Conservation (phyloP, 768 basidiomycete species). For the Lactarius indigo region DNA sequence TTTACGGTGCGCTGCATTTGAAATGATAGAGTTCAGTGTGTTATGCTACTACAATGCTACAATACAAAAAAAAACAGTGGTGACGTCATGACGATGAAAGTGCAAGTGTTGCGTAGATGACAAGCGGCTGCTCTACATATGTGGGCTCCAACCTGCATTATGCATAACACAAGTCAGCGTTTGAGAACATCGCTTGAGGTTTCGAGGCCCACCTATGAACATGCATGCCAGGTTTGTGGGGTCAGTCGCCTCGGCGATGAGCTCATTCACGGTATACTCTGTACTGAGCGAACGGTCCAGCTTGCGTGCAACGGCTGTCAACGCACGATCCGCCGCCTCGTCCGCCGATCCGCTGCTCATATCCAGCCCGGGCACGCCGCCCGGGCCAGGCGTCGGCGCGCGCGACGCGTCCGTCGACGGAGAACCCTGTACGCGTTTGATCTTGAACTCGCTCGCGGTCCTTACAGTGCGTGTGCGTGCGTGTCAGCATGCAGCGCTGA, state of each 20-base stretch:
- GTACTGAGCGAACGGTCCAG: constrained; percentile 83
- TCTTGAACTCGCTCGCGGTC: constrained; percentile 75
- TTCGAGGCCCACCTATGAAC: constrained; percentile 64
- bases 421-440: constrained; percentile 56
- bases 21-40: background rate
- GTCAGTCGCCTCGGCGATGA: constrained; percentile 87
- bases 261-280: constrained; percentile 89
- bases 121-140: constrained; percentile 26
- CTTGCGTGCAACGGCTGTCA: constrained; percentile 76
- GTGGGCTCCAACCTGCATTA: constrained; percentile 42
- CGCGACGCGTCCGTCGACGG: constrained; percentile 26
- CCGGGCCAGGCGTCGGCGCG: constrained; percentile 32
- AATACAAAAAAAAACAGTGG: background rate
- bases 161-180: constrained; percentile 9
- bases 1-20: background rate
- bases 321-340: constrained; percentile 87
- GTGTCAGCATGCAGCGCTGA: no score
- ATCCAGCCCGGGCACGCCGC: constrained; percentile 48
- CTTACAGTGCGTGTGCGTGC: constrained; percentile 40
- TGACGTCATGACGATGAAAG: background rate
- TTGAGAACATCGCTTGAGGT: background rate
- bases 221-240: constrained; percentile 71
- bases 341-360: constrained; percentile 65
- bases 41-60: background rate
- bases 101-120: background rate